Evolutionary conservation across 169 alveolate species (phyloP).

Genomic region (Plasmodium gallinaceum): DNA sequence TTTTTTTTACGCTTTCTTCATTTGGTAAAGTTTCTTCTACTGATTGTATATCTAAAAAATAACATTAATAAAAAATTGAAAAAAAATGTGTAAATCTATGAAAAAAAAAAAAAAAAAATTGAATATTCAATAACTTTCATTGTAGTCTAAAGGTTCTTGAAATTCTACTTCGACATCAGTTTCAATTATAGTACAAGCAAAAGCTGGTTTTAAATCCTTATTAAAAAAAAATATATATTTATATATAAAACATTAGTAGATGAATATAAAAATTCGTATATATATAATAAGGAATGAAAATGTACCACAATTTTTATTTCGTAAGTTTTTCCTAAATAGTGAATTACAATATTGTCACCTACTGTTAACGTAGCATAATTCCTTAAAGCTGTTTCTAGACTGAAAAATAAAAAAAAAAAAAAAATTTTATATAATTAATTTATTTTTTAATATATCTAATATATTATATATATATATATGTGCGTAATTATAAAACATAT

Average conservation of each 20-base stretch:
- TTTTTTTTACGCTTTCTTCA: slow-evolving; percentile 70
- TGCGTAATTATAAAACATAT: neutral
- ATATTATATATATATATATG: neutral
- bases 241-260: neutral
- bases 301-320: slow-evolving; percentile 91
- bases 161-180: slow-evolving; percentile 96
- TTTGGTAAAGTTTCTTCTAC: slow-evolving; percentile 42
- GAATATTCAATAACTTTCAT: slow-evolving; percentile 21
- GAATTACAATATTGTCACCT: slow-evolving; percentile 94
- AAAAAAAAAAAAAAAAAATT: neutral
- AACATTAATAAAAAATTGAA: neutral
- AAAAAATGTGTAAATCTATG: neutral
- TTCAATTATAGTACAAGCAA: slow-evolving; percentile 94
- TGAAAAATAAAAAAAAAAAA: slow-evolving; percentile 8
- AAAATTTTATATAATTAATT: neutral
- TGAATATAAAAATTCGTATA: neutral
- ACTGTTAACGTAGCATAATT: slow-evolving; percentile 93
- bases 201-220: slow-evolving; percentile 91
- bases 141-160: slow-evolving; percentile 73
- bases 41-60: slow-evolving; percentile 49
- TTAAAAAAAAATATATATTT: neutral
- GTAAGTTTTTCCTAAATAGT: slow-evolving; percentile 91
- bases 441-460: neutral
- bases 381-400: slow-evolving; percentile 93
- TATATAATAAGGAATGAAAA: neutral